Evolutionary conservation across 2,329 filamentous ascomycete genomes (phyloP), one percentile per base, ranked within the genome.

Genomic region (Trichoderma afroharzianum): DNA sequence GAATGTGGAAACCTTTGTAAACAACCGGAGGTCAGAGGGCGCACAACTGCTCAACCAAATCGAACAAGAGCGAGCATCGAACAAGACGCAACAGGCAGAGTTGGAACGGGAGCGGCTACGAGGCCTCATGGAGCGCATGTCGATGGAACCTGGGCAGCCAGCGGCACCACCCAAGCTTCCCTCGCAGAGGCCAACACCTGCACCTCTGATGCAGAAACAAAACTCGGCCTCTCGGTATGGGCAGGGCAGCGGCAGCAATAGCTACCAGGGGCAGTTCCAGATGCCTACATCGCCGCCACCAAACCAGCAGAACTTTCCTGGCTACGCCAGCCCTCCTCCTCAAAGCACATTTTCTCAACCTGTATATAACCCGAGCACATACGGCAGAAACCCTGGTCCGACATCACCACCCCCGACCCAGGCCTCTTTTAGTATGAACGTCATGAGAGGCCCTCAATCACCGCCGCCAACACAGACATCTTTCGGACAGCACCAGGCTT

Each of bases 1-100:
- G 87, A 99, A 99, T 77, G 96, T 99, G 1, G 95, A 98, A 75
- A 93, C 92, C 0, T 99, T 99, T 82, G 95, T 99, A 75, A 97
- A 94, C 83, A 99, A 99, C 80, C 89, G 96, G 66, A 87, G 95
- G 72, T 92, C 93, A 0, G 96, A 99, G 83, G 96, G 96, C 4
- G 93, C 94, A 0, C 93, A 97, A 79, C 87, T 99, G 6, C 88
- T 99, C 43, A 90, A 89, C 75, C 92, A 94, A 76, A 99, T 99
- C 74, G 94, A 97, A 80, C 90, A 92, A 75, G 90, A 92, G 64
- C 91, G 91, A 77, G 87, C 89, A 5, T 88, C 87, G 64, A 91
- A 80, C 78, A 87, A 88, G 79, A 80, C 75, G 58, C 82, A 84
- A 4, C 86, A 88, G 71, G 94, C 94, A 36, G 94, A 97, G 76